Evolutionary conservation across 768 basidiomycete genomes (phyloP).

Genomic region (Trametes sanguinea): DNA sequence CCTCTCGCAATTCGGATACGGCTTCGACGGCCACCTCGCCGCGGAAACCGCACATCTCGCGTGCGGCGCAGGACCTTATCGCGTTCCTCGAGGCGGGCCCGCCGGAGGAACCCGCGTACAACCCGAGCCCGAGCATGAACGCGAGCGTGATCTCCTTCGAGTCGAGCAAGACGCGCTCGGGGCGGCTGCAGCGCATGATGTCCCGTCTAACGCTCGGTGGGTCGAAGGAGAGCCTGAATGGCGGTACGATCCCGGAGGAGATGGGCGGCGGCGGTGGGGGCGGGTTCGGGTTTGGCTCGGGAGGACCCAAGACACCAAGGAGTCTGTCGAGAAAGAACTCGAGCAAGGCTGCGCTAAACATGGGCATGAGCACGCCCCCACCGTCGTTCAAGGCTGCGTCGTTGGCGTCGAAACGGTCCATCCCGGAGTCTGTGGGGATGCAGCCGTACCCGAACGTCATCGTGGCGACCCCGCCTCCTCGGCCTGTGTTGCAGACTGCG

Average conservation of each 20-base stretch:
- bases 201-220: slow-evolving; percentile 59
- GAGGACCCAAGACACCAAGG: slow-evolving; percentile 28
- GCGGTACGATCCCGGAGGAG: slow-evolving; percentile 34
- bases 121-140: slow-evolving; percentile 30
- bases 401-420: slow-evolving; percentile 20
- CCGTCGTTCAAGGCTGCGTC: slow-evolving; percentile 27
- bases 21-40: slow-evolving; percentile 5
- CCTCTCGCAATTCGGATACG: slow-evolving; percentile 14
- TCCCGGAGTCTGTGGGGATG: slow-evolving; percentile 1
- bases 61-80: slow-evolving; percentile 50
- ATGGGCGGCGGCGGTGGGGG: not conserved
- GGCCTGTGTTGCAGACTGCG: slow-evolving; percentile 9
- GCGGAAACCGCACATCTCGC: slow-evolving; percentile 40
- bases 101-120: slow-evolving; percentile 40
- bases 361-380: slow-evolving; percentile 20
- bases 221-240: slow-evolving; percentile 37
- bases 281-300: too few relatives aligned
- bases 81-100: slow-evolving; percentile 63
- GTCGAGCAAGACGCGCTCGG: slow-evolving; percentile 42
- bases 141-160: slow-evolving; percentile 47
- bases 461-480: slow-evolving; percentile 32
- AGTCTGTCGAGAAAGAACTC: slow-evolving; percentile 19
- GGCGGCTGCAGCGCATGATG: slow-evolving; percentile 80
- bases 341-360: slow-evolving; percentile 1
- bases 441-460: slow-evolving; percentile 34